Conservation (phyloP, 2,329 filamentous ascomycete genomes). For the Biscogniauxia marginata region DNA sequence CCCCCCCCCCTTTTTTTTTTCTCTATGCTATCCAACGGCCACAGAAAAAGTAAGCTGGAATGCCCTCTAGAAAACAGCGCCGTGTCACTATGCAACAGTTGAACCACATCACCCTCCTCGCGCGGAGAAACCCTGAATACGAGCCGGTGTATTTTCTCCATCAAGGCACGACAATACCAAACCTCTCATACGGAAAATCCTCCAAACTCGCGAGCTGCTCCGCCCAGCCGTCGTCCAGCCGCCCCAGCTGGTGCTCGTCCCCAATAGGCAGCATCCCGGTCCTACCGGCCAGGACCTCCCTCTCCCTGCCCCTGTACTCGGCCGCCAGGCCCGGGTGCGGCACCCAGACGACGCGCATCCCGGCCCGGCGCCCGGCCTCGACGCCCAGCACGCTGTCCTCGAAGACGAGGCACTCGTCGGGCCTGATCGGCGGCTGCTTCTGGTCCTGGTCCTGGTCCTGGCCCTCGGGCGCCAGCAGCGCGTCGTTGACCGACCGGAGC, state of each 20-base stretch:
- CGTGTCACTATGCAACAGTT: too few relatives aligned
- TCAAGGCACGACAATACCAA: slow-evolving; percentile 27
- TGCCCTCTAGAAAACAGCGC: too few relatives aligned
- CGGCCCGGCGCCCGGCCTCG: slow-evolving; percentile 67
- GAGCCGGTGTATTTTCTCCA: neutral
- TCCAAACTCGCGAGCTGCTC: slow-evolving; percentile 36
- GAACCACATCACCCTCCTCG: too few relatives aligned
- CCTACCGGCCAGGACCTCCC: slow-evolving; percentile 33
- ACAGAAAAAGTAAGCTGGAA: too few relatives aligned
- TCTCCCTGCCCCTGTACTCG: slow-evolving; percentile 33
- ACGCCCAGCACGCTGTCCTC: slow-evolving; percentile 72
- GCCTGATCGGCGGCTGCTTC: slow-evolving; percentile 50
- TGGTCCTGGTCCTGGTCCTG: too few relatives aligned
- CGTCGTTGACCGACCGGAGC: slow-evolving; percentile 61
- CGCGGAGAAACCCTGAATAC: too few relatives aligned
- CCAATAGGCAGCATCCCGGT: slow-evolving; percentile 27
- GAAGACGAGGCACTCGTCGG: slow-evolving; percentile 70
- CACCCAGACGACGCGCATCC: slow-evolving; percentile 72
- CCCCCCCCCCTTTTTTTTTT: too few relatives aligned
- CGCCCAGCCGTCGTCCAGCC: slow-evolving; percentile 38
- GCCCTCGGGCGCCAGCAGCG: slow-evolving; percentile 47
- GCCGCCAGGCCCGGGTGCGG: slow-evolving; percentile 58
- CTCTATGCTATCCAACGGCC: too few relatives aligned
- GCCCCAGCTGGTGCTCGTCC: slow-evolving; percentile 34
- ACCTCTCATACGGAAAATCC: slow-evolving; percentile 38